Percentiles rank a stretch among this genome's conserved stretches.
These are phyloP conservation scores for Monosporascus ibericus DNA, from an alignment of 2,329 filamentous ascomycete genomes.

Conservation along the genomic window DNA sequence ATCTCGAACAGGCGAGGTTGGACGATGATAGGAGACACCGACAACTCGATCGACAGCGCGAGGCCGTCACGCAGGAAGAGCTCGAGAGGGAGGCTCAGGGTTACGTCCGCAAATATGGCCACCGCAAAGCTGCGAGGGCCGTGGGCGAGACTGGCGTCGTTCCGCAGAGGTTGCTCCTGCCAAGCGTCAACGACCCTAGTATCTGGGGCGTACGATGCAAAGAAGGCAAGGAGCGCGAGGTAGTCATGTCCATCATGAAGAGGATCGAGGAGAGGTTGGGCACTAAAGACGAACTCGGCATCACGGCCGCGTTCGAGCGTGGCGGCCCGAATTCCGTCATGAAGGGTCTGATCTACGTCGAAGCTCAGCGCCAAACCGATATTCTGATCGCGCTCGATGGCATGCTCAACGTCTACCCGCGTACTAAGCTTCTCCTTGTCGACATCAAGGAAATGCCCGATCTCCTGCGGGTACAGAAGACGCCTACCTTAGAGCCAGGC, in stretches of 20 bases:
- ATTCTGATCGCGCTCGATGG: conserved; percentile 77
- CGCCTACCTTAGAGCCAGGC: conserved; percentile 74
- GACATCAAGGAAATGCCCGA: conserved; percentile 98
- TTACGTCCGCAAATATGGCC: conserved; percentile 81
- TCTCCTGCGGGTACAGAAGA: conserved; percentile 84
- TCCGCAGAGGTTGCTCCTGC: conserved; percentile 79
- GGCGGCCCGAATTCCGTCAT: conserved; percentile 71
- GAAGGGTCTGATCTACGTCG: conserved; percentile 93
- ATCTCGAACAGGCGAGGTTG: conserved; percentile 73
- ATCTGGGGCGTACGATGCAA: conserved; percentile 94
- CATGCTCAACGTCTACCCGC: conserved; percentile 83
- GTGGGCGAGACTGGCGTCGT: conserved; percentile 68
- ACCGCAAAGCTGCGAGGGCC: conserved; percentile 60
- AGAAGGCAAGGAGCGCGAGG: conserved; percentile 90
- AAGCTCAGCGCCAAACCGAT: conserved; percentile 81
- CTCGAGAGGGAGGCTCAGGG: conserved; percentile 89
- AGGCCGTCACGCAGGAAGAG: conserved; percentile 81
- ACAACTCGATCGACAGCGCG: conserved; percentile 86
- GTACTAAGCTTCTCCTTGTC: conserved; percentile 79
- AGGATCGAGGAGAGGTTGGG: conserved; percentile 74
- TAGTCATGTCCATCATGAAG: conserved; percentile 82
- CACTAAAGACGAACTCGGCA: conserved; percentile 73
- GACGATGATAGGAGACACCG: conserved; percentile 89
- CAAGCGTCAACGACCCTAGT: conserved; percentile 89
- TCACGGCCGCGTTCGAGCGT: conserved; percentile 89